Percentiles rank a stretch among this genome's conserved stretches.
Conservation (phyloP, 2,329 filamentous ascomycete genomes). For the Stemphylium vesicarium region DNA sequence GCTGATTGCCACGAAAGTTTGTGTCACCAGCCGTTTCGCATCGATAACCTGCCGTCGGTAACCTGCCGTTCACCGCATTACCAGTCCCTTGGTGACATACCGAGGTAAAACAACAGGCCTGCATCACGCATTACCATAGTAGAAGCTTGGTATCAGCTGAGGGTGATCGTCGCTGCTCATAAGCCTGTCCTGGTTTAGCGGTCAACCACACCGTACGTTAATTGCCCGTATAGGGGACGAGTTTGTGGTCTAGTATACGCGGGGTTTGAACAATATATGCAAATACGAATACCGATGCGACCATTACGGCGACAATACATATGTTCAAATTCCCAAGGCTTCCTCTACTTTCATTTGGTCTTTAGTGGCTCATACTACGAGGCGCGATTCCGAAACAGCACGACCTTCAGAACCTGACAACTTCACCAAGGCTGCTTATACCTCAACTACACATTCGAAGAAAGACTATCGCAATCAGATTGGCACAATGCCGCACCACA, state of each 20-base stretch:
- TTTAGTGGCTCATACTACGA: neutral
- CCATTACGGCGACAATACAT: neutral
- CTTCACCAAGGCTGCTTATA: too few relatives aligned
- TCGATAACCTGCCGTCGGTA: slow-evolving; percentile 3
- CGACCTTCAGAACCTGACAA: too few relatives aligned
- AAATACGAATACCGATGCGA: neutral
- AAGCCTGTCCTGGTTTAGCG: slow-evolving; percentile 6
- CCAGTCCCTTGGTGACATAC: neutral
- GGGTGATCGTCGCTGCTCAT: neutral
- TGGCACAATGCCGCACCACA: slow-evolving; percentile 36
- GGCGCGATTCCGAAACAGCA: neutral
- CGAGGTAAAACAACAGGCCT: slow-evolving; percentile 3
- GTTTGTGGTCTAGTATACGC: neutral
- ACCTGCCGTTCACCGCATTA: neutral
- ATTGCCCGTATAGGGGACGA: neutral
- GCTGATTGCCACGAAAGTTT: slow-evolving; percentile 6
- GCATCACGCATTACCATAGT: slow-evolving; percentile 11
- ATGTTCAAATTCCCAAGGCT: neutral
- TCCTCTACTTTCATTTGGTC: neutral
- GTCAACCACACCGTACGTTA: slow-evolving; percentile 24
- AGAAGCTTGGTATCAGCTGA: slow-evolving; percentile 10
- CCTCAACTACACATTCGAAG: neutral
- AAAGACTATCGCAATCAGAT: neutral
- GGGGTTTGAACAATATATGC: neutral
- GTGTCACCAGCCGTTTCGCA: slow-evolving; percentile 5